Evolutionary conservation across 1,284 basidiomycete genomes (phyloP).

Genomic region (Fomitopsis betulina): DNA sequence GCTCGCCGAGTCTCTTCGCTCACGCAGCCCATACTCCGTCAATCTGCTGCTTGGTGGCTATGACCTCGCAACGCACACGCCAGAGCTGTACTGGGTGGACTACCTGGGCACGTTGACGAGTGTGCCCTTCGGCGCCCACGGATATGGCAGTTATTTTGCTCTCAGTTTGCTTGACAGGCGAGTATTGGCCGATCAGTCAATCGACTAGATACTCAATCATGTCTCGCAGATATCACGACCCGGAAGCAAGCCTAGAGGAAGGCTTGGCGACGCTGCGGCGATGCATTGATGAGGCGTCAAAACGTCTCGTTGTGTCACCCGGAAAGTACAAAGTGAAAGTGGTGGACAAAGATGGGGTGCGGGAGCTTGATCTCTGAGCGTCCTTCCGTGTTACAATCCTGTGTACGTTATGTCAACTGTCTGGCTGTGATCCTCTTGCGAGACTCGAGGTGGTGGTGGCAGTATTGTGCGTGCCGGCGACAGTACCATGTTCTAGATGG

Average conservation of each 20-base stretch:
- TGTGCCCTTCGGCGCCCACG: conserved; percentile 94
- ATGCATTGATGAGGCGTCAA: conserved; percentile 86
- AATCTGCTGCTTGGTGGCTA: conserved; percentile 93
- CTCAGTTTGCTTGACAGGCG: conserved; percentile 90
- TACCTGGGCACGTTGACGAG: conserved; percentile 88
- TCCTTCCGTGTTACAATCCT: background rate
- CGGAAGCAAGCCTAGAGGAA: conserved; percentile 78
- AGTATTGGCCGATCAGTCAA: conserved; percentile 16
- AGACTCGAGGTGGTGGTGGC: background rate
- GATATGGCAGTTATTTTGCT: conserved; percentile 92
- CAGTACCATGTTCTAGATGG: background rate
- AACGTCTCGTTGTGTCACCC: conserved; percentile 81
- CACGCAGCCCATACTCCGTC: conserved; percentile 85
- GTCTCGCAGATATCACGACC: conserved; percentile 71
- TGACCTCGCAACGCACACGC: conserved; percentile 63
- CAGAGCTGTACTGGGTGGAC: conserved; percentile 94
- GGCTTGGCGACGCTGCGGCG: conserved; percentile 81
- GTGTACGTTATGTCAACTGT: background rate
- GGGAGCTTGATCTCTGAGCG: conserved; percentile 65
- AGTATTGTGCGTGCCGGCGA: background rate
- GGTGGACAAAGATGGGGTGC: conserved; percentile 86
- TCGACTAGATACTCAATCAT: background rate
- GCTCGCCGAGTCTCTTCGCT: conserved; percentile 87
- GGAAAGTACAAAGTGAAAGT: conserved; percentile 86
- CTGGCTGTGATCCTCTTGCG: background rate